These are phyloP conservation scores for Seminavis robusta DNA, from an alignment of 108 stramenopile genomes.

Conservation along the genomic window DNA sequence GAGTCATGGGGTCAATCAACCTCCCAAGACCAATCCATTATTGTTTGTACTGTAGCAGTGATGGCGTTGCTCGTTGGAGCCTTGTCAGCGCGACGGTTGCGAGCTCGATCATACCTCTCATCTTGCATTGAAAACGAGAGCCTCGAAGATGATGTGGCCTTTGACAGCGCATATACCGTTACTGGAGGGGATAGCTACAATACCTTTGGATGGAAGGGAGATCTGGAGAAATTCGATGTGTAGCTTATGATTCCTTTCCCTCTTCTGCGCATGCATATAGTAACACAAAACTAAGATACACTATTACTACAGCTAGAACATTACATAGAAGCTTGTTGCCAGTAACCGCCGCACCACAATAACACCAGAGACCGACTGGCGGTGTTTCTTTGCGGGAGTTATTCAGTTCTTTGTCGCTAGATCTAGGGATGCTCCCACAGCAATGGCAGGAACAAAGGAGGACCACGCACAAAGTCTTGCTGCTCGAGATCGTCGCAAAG, in stretches of 20 bases:
- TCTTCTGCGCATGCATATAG: too few species aligned
- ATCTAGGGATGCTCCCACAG: too few species aligned
- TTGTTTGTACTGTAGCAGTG: constrained; percentile 73
- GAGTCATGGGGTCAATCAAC: too few species aligned
- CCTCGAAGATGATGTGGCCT: constrained; percentile 62
- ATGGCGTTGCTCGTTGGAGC: constrained; percentile 83
- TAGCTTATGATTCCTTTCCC: too few species aligned
- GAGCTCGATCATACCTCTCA: constrained; percentile 43
- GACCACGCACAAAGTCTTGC: constrained; percentile 48
- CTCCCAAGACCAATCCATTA: constrained; percentile 77
- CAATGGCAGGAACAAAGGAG: constrained; percentile 63
- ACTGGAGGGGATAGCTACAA: constrained; percentile 39
- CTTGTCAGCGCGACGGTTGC: constrained; percentile 55
- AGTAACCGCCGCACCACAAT: too few species aligned
- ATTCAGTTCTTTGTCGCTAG: too few species aligned
- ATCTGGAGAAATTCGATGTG: constrained; percentile 89
- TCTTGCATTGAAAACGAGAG: constrained; percentile 74
- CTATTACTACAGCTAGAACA: too few species aligned
- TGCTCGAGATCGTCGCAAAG: constrained; percentile 50
- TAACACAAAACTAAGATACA: too few species aligned
- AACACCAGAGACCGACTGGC: too few species aligned
- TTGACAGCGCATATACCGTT: constrained; percentile 45
- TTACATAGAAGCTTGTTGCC: too few species aligned
- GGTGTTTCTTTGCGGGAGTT: too few species aligned
- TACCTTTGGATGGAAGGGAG: constrained; percentile 63